Conservation (phyloP, 106 monocot species). For the Acanthochlamys bracteata region DNA sequence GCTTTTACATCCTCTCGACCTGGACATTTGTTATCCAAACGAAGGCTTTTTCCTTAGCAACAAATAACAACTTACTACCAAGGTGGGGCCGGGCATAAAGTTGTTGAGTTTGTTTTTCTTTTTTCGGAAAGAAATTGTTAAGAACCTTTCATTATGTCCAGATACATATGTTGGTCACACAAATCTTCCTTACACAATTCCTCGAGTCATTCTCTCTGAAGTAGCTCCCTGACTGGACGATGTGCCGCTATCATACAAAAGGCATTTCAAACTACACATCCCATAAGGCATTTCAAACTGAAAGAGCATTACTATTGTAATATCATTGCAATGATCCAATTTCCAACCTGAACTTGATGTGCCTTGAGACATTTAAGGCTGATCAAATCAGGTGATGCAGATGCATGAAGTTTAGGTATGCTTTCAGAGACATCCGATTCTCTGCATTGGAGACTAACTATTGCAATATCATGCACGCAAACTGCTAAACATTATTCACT, state of each 20-base stretch:
- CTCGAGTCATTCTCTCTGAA: conserved; percentile 15
- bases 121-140: too few relatives aligned
- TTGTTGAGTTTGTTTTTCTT: too few relatives aligned
- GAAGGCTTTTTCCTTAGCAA: too few relatives aligned
- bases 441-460: conserved; percentile 18
- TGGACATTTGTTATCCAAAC: too few relatives aligned
- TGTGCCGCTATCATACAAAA: conserved; percentile 10
- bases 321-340: neutral
- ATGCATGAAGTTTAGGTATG: conserved; percentile 38
- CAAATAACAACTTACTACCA: too few relatives aligned
- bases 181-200: conserved; percentile 24
- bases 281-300: neutral
- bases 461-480: neutral
- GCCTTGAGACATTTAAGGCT: conserved; percentile 25
- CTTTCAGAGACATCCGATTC: conserved; percentile 8
- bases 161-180: too few relatives aligned
- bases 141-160: too few relatives aligned
- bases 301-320: neutral
- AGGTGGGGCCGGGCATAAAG: too few relatives aligned
- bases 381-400: conserved; percentile 42
- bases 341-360: conserved; percentile 27
- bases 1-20: neutral
- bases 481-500: neutral
- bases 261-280: neutral
- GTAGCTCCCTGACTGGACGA: conserved; percentile 17